Evolutionary conservation across 306 rosid genomes (phyloP).

Genomic region (Corylus avellana): DNA sequence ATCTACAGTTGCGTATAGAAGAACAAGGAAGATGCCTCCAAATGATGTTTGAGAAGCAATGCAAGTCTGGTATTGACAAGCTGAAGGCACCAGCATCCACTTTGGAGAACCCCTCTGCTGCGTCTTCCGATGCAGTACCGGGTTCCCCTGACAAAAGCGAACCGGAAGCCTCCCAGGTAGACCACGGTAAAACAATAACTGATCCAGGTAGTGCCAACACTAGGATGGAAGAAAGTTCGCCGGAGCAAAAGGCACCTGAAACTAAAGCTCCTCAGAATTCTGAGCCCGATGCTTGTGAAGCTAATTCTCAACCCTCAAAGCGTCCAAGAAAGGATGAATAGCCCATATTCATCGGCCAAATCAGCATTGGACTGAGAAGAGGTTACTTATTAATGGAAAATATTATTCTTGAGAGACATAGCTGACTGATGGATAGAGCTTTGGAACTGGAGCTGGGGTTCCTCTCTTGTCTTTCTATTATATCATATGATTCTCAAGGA

Average conservation of each 20-base stretch:
- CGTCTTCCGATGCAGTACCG: conserved; percentile 43
- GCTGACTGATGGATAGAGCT: conserved; percentile 41
- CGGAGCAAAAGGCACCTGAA: conserved; percentile 41
- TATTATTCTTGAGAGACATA: conserved; percentile 35
- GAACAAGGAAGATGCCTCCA: conserved; percentile 96
- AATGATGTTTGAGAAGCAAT: conserved; percentile 93
- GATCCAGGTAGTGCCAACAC: conserved; percentile 40
- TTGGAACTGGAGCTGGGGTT: conserved; percentile 13
- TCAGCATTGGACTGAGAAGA: conserved; percentile 48
- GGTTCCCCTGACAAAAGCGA: conserved; percentile 55
- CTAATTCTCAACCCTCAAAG: conserved; percentile 49
- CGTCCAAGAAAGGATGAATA: conserved; percentile 64
- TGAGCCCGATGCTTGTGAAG: conserved; percentile 44
- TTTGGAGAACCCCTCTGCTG: conserved; percentile 45
- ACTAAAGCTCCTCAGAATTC: conserved; percentile 31
- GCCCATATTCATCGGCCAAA: conserved; percentile 34
- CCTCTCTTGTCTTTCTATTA: conserved; percentile 13
- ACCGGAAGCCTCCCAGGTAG: conserved; percentile 47
- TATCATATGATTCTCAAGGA: neutral
- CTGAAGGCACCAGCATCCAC: conserved; percentile 36
- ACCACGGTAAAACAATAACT: conserved; percentile 28
- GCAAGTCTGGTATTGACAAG: conserved; percentile 44
- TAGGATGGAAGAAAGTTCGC: conserved; percentile 29
- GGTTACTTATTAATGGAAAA: conserved; percentile 34
- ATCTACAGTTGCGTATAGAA: conserved; percentile 92